Evolutionary conservation across 164 flowering plant genomes (phyloP).

Genomic region (Chloranthus sessilifolius): DNA sequence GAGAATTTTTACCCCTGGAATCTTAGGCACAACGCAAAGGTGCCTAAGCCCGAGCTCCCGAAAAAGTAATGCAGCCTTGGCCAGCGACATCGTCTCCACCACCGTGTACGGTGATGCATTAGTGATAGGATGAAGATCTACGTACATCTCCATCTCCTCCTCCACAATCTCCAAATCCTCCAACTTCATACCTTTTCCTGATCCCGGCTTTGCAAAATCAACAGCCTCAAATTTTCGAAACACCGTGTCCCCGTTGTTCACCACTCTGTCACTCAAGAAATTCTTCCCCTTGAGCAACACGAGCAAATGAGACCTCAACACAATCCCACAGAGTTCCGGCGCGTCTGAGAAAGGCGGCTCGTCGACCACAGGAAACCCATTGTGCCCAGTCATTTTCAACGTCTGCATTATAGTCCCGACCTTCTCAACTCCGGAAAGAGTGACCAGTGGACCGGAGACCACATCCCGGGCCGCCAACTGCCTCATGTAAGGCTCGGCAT

Average conservation of each 20-base stretch:
- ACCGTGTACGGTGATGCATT: constrained; percentile 90
- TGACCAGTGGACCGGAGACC: constrained; percentile 70
- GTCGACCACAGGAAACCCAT: constrained; percentile 91
- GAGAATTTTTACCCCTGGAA: constrained; percentile 55
- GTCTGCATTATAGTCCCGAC: constrained; percentile 60
- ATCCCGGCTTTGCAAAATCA: constrained; percentile 90
- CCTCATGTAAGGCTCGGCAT: constrained; percentile 93
- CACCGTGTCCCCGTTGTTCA: constrained; percentile 26
- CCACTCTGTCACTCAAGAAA: constrained; percentile 40
- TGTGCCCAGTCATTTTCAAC: constrained; percentile 50
- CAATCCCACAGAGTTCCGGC: constrained; percentile 76
- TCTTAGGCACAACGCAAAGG: constrained; percentile 87
- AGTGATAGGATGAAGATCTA: constrained; percentile 91
- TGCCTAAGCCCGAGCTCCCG: constrained; percentile 83
- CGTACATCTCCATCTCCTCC: constrained; percentile 92
- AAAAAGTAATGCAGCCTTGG: constrained; percentile 84
- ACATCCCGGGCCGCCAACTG: constrained; percentile 75
- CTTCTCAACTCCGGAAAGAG: constrained; percentile 73
- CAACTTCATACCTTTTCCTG: constrained; percentile 73
- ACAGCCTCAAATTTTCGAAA: constrained; percentile 47
- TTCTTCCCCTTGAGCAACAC: constrained; percentile 66
- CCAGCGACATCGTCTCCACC: constrained; percentile 92
- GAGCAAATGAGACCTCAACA: constrained; percentile 77
- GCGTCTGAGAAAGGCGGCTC: constrained; percentile 75
- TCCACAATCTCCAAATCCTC: constrained; percentile 61